Base-by-base conservation (phyloP, 257 asterid genomes). In the Lithospermum erythrorhizon region DNA sequence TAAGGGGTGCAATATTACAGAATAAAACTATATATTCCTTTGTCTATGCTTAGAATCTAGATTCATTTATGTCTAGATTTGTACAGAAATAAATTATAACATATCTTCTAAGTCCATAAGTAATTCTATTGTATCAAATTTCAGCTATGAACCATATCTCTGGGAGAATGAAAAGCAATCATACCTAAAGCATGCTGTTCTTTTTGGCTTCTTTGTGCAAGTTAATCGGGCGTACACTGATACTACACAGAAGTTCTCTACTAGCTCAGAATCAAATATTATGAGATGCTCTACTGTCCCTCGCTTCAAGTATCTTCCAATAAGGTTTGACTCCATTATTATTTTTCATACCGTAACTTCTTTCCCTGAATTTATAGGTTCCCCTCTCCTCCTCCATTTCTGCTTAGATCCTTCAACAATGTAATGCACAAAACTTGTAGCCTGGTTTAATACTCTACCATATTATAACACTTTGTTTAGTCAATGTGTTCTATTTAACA, bases 301-400 rank as follows among this genome's bases (percentile, higher is more conserved):
- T 66, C 98, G 98, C 69, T 93, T 89, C 79, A 93, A 86, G 72
- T 93, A 93, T 78, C 94, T 93, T 68, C 98, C 98, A 65, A 88
- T 93, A 87, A 93, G 98, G 98, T 91, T 22, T 67, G 65, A 30
- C 24, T 66, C 73, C 62, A 63, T 68, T 62, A 22, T 23, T 22
- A 25, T 25, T 21, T n/a, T 15, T 49, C 27, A 9, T 49, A 55
- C 53, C 18, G 4, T 6, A 15, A 53, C 59, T 29, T 32, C 9
- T 54, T 45, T 53, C 11, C 54, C 14, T 49, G 57, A 41, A 32
- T 48, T 23, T 57, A 14, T 41, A 25, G 29, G 21, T 55, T 5
- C 41, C 18, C 59, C 15, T 53, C 14, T 5, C 41, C 18, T 52
- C 15, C 27, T 6, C 48, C 1, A 3, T 1, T 52, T 49, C 17